Percentiles rank a stretch among this genome's conserved stretches.
Conservation (phyloP, 176 grass and related monocot species). For the Zoysia japonica region DNA sequence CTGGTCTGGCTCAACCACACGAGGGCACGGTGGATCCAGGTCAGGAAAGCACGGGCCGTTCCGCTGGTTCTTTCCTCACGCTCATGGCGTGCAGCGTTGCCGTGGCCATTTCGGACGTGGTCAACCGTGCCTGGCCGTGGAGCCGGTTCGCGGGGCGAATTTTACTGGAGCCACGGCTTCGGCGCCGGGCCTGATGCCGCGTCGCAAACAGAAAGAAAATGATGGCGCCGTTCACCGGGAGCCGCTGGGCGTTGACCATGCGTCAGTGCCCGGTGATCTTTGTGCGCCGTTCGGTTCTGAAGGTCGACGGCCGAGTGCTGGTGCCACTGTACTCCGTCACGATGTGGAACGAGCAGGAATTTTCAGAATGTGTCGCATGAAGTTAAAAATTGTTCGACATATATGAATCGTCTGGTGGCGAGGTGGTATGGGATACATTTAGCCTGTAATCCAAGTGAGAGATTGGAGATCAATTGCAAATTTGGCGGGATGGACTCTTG, state of each 20-base stretch:
- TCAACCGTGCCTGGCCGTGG: background rate
- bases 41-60: conserved; percentile 21
- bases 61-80: conserved; percentile 49
- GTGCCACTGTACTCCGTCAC: background rate
- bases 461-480: background rate
- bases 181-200: background rate
- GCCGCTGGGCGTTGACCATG: background rate
- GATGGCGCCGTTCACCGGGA: background rate
- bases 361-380: background rate
- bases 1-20: background rate
- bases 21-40: background rate
- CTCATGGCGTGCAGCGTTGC: conserved; percentile 22
- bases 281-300: background rate
- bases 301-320: background rate
- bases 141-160: conserved; percentile 14
- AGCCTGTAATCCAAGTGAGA: background rate
- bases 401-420: background rate
- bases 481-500: background rate
- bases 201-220: conserved; percentile 31
- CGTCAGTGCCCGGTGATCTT: conserved; percentile 3
- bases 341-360: background rate
- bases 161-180: conserved; percentile 26
- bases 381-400: background rate
- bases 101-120: background rate
- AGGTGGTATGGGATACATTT: background rate